A percentile compares a stretch with the other conserved stretches of the same genome.
These are phyloP conservation scores for Trebouxiophyceae sp. DNA, from an alignment of 163 green algal species.

Conservation along the genomic window DNA sequence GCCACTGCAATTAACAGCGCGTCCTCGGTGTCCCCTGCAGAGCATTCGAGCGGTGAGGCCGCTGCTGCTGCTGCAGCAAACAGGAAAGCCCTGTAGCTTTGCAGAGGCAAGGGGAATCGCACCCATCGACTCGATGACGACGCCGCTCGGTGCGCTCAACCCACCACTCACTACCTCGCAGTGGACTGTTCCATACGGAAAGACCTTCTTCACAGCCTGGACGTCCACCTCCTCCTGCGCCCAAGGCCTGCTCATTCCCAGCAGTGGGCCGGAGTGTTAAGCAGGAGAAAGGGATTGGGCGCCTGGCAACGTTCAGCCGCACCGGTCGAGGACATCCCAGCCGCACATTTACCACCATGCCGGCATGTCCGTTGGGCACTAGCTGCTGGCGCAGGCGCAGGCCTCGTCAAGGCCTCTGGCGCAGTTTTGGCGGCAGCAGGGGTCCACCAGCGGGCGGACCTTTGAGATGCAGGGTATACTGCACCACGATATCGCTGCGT, in stretches of 20 bases:
- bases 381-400: not conserved
- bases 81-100: too few relatives aligned
- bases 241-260: not conserved
- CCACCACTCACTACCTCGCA: constrained; percentile 15
- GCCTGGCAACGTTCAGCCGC: too few relatives aligned
- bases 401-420: not conserved
- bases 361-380: not conserved
- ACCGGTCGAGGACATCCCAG: too few relatives aligned
- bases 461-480: not conserved
- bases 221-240: constrained; percentile 26
- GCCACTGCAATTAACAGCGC: constrained; percentile 17
- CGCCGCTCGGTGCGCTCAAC: too few relatives aligned
- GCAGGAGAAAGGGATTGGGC: too few relatives aligned
- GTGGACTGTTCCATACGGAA: constrained; percentile 31
- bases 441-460: too few relatives aligned
- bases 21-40: constrained; percentile 14
- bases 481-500: not conserved
- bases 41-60: too few relatives aligned
- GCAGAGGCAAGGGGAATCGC: too few relatives aligned
- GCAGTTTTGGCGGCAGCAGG: too few relatives aligned
- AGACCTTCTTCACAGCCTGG: constrained; percentile 20
- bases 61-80: too few relatives aligned
- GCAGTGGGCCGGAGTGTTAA: too few relatives aligned
- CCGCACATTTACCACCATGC: not conserved
- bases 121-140: too few relatives aligned